Conservation (phyloP, 2,329 filamentous ascomycete species). For the Cercospora brassicicola region DNA sequence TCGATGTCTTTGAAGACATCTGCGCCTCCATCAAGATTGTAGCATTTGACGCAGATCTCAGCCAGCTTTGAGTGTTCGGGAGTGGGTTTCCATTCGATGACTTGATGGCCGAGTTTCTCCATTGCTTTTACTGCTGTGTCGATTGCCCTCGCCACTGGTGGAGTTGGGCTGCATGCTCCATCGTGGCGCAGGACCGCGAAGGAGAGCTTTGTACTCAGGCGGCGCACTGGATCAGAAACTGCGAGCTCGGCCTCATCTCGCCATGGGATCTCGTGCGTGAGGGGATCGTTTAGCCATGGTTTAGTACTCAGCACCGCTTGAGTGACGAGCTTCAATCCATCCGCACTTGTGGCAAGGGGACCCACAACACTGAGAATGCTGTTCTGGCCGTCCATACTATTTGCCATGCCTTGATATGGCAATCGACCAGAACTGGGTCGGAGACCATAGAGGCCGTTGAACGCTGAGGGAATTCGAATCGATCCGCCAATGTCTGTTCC, state of each 20-base stretch:
- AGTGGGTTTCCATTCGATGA: slow-evolving; percentile 62
- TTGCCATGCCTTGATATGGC: slow-evolving; percentile 56
- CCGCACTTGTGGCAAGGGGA: slow-evolving; percentile 59
- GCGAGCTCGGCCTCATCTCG: slow-evolving; percentile 51
- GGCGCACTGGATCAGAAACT: slow-evolving; percentile 30
- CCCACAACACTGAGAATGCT: slow-evolving; percentile 64
- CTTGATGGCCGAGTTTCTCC: slow-evolving; percentile 56
- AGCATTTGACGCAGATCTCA: slow-evolving; percentile 42
- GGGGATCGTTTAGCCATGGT: slow-evolving; percentile 67
- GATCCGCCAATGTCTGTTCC: slow-evolving; percentile 58
- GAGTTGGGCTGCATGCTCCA: slow-evolving; percentile 53
- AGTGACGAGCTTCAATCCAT: slow-evolving; percentile 57
- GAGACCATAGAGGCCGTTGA: slow-evolving; percentile 59
- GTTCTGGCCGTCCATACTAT: slow-evolving; percentile 65
- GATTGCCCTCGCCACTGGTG: slow-evolving; percentile 59
- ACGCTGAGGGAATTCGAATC: slow-evolving; percentile 60
- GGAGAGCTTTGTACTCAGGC: slow-evolving; percentile 43
- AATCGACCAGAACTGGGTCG: slow-evolving; percentile 57
- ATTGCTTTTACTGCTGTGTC: slow-evolving; percentile 53
- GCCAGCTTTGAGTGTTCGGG: slow-evolving; percentile 45
- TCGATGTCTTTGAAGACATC: slow-evolving; percentile 54
- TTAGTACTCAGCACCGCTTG: slow-evolving; percentile 57
- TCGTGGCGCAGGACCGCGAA: slow-evolving; percentile 59
- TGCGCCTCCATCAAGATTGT: slow-evolving; percentile 52
- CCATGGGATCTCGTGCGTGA: slow-evolving; percentile 67